Conservation (phyloP, 495 filamentous ascomycete genomes). For the Aspergillus asperescens region DNA sequence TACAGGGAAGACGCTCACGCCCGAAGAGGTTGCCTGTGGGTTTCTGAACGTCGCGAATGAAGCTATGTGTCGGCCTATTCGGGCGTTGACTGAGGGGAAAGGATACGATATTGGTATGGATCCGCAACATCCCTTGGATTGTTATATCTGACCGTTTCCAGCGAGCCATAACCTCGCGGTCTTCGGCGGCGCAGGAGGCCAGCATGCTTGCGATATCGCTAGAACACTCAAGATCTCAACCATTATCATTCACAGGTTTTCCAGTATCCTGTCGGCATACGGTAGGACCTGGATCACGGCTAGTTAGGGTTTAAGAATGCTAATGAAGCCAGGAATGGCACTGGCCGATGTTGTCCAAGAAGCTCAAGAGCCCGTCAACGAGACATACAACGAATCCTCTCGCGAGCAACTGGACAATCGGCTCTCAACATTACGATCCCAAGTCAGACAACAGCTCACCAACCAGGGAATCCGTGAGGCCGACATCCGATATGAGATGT, state of each 20-base stretch:
- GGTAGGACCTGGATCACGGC: conserved; percentile 23
- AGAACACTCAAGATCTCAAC: conserved; percentile 82
- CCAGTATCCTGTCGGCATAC: conserved; percentile 91
- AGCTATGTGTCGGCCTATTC: conserved; percentile 89
- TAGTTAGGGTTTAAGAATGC: background rate
- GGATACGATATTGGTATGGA: conserved; percentile 58
- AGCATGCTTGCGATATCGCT: conserved; percentile 94
- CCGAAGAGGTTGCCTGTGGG: conserved; percentile 70
- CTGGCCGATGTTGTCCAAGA: conserved; percentile 93
- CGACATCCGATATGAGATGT: conserved; percentile 38
- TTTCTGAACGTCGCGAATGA: conserved; percentile 94
- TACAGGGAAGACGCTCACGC: conserved; percentile 41
- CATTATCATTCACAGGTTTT: conserved; percentile 86
- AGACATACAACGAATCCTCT: conserved; percentile 21
- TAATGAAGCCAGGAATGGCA: conserved; percentile 58
- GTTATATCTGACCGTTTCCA: conserved; percentile 32
- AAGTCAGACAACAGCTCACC: background rate
- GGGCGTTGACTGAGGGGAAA: conserved; percentile 89
- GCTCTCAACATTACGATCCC: conserved; percentile 11
- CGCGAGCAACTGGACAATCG: background rate
- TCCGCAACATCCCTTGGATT: background rate
- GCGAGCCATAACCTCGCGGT: conserved; percentile 83
- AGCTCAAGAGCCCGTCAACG: conserved; percentile 79
- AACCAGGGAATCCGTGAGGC: conserved; percentile 28
- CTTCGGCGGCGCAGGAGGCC: conserved; percentile 92